These are phyloP conservation scores for Alternaria solani DNA, from an alignment of 2,329 filamentous ascomycete genomes.

Conservation along the genomic window DNA sequence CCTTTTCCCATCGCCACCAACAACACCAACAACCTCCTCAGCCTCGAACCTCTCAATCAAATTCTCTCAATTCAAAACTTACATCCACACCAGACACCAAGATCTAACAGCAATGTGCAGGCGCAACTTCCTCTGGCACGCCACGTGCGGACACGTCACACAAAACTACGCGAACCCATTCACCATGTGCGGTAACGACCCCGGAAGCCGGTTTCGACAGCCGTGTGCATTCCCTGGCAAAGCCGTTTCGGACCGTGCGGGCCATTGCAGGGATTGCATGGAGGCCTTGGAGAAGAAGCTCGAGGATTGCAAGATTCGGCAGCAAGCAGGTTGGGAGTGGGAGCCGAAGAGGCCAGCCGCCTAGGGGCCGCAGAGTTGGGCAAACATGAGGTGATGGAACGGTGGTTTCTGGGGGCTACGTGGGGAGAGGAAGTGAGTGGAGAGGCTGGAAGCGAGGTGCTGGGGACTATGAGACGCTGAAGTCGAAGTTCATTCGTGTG, in stretches of 20 bases:
- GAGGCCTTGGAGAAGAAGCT: not conserved
- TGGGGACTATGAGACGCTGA: not conserved
- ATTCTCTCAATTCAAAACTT: not conserved
- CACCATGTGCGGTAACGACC: not conserved
- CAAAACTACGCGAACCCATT: not conserved
- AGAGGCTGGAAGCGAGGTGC: not conserved
- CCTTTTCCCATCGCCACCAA: not conserved
- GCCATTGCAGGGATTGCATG: not conserved
- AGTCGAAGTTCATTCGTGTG: not conserved
- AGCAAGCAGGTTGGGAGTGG: conserved; percentile 2
- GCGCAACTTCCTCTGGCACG: conserved; percentile 1
- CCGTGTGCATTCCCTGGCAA: not conserved
- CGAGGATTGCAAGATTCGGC: not conserved
- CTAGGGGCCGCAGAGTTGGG: not conserved
- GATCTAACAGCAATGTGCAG: conserved; percentile 1
- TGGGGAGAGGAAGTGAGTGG: not conserved
- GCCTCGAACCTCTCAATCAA: not conserved
- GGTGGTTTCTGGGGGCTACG: not conserved
- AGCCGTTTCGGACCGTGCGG: not conserved
- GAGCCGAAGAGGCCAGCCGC: not conserved
- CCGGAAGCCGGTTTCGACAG: not conserved
- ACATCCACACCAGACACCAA: not conserved
- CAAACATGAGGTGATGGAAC: not conserved
- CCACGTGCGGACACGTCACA: not conserved
- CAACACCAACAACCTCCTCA: not conserved